phyloP scores from a whole-genome alignment of 768 basidiomycete species.

The Boletus rufocinnamomeus region DNA sequence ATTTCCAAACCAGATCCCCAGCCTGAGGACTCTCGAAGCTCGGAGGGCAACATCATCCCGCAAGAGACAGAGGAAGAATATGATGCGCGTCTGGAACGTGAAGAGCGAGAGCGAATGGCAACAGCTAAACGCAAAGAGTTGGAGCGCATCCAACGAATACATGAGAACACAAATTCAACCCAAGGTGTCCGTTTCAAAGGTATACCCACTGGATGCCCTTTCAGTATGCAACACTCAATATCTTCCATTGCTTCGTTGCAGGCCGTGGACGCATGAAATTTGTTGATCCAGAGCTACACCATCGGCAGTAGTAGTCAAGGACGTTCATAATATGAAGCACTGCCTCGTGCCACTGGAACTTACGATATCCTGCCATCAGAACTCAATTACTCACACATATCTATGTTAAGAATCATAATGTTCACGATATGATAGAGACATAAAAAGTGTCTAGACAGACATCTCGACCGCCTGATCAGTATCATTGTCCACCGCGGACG shows the following conservation, averaged over 20 bases:
- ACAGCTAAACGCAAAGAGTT: slow-evolving; percentile 49
- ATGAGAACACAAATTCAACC: slow-evolving; percentile 34
- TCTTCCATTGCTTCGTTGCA: slow-evolving; percentile 21
- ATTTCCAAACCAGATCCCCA: slow-evolving; percentile 2
- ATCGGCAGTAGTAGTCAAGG: slow-evolving; percentile 26
- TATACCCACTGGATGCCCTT: slow-evolving; percentile 17
- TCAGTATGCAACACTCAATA: not conserved
- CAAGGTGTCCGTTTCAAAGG: slow-evolving; percentile 69
- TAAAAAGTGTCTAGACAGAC: slow-evolving; percentile 20
- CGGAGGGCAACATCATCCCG: slow-evolving; percentile 9
- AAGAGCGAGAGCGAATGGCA: slow-evolving; percentile 61
- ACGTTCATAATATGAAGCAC: not conserved
- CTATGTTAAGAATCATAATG: slow-evolving; percentile 3
- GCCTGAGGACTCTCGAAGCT: slow-evolving; percentile 11
- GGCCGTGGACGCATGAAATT: slow-evolving; percentile 71
- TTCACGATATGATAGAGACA: slow-evolving; percentile 17
- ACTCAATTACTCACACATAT: not conserved
- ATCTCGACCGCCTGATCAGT: slow-evolving; percentile 22
- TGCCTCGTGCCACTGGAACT: not conserved
- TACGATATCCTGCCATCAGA: slow-evolving; percentile 5
- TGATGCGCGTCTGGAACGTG: slow-evolving; percentile 64
- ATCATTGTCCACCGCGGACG: slow-evolving; percentile 7
- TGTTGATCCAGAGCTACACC: slow-evolving; percentile 55
- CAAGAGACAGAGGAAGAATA: slow-evolving; percentile 75
- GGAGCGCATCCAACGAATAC: slow-evolving; percentile 45